These are phyloP conservation scores for Leccinum subrobustum DNA, from an alignment of 1,284 basidiomycete species.

Conservation along the genomic window DNA sequence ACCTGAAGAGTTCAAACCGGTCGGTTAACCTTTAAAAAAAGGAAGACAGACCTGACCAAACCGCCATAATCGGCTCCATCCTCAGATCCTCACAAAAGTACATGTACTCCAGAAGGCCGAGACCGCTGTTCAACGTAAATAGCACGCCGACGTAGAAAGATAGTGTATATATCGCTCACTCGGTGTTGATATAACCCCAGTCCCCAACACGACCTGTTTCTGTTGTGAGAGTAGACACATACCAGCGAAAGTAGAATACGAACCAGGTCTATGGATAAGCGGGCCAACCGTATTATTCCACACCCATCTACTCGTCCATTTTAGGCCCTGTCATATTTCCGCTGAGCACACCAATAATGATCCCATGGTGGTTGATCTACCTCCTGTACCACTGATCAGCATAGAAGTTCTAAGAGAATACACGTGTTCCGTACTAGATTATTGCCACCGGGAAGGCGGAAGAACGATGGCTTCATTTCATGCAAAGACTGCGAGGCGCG, in stretches of 20 bases:
- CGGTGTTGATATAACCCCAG: slow-evolving; percentile 21
- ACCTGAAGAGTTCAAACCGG: slow-evolving; percentile 35
- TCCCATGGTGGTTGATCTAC: slow-evolving; percentile 25
- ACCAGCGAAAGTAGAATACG: not conserved
- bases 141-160: not conserved
- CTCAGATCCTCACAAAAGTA: slow-evolving; percentile 61
- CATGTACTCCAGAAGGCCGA: slow-evolving; percentile 66
- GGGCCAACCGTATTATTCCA: not conserved
- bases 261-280: slow-evolving; percentile 40
- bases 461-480: slow-evolving; percentile 61
- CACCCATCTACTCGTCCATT: slow-evolving; percentile 59
- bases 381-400: slow-evolving; percentile 34
- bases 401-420: not conserved
- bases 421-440: slow-evolving; percentile 40
- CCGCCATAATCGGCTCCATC: slow-evolving; percentile 70
- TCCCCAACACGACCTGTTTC: not conserved
- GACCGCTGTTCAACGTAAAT: slow-evolving; percentile 42
- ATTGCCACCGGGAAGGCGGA: slow-evolving; percentile 66
- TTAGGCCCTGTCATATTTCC: slow-evolving; percentile 44
- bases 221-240: not conserved
- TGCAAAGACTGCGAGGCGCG: slow-evolving; percentile 40
- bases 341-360: not conserved
- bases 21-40: not conserved
- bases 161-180: slow-evolving; percentile 38
- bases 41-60: slow-evolving; percentile 54